phyloP scores from a whole-genome alignment of 2,329 filamentous ascomycete genomes.

The Colletotrichum tanaceti region DNA sequence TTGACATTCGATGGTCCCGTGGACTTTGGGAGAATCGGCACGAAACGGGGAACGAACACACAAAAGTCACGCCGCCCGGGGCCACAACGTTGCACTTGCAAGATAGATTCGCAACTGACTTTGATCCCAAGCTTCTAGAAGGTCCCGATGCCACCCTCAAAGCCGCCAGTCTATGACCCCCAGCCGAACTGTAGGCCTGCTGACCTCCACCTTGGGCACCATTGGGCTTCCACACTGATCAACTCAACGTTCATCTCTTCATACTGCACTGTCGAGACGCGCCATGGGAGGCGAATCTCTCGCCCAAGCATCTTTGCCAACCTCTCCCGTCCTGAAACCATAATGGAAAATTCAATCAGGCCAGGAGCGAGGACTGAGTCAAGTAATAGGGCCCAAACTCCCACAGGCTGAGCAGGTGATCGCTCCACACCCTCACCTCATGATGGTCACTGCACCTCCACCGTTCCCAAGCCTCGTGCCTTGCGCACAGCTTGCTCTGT shows the following conservation, averaged over 20 bases:
- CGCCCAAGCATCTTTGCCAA: constrained; percentile 21
- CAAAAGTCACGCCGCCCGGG: constrained; percentile 15
- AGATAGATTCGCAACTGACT: constrained; percentile 12
- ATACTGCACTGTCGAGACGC: constrained; percentile 1
- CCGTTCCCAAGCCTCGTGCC: neutral
- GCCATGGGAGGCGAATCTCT: constrained; percentile 25
- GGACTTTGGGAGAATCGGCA: neutral
- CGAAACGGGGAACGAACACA: neutral
- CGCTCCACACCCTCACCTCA: constrained; percentile 34
- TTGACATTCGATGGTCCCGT: neutral
- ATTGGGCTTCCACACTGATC: constrained; percentile 30
- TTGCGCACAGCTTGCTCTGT: neutral
- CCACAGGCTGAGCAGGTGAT: constrained; percentile 2
- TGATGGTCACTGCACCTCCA: constrained; percentile 18
- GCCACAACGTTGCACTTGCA: constrained; percentile 5
- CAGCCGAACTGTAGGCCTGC: constrained; percentile 27
- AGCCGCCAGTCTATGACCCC: constrained; percentile 6
- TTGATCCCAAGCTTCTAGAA: constrained; percentile 33
- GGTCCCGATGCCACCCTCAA: constrained; percentile 18
- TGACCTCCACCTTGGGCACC: constrained; percentile 39
- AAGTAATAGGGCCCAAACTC: constrained; percentile 26
- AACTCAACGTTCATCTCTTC: constrained; percentile 38
- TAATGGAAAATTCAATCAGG: constrained; percentile 37
- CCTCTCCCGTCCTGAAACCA: constrained; percentile 35
- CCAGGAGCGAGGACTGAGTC: constrained; percentile 28